Conservation (phyloP, 108 stramenopile genomes). For the Cyclotella distinguenda region DNA sequence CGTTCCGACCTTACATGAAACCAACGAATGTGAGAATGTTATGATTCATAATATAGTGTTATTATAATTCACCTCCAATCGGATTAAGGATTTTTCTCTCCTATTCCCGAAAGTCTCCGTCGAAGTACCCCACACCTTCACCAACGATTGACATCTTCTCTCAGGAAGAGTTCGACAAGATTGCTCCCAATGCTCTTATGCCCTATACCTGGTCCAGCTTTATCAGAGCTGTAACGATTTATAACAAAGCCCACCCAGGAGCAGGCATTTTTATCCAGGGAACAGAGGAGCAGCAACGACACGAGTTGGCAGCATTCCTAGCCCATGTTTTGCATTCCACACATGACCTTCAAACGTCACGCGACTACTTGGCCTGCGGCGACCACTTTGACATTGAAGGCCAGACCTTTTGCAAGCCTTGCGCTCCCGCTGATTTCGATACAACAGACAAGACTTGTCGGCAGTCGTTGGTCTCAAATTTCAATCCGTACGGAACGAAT, state of each 20-base stretch:
- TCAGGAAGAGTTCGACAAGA: not conserved
- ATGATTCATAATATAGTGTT: too few relatives aligned
- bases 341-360: constrained; percentile 7
- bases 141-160: not conserved
- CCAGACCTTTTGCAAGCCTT: not conserved
- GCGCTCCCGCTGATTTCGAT: not conserved
- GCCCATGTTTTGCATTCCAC: constrained; percentile 15
- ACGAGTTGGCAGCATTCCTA: constrained; percentile 19
- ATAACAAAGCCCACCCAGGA: constrained; percentile 7
- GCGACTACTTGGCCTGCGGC: constrained; percentile 1
- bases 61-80: too few relatives aligned
- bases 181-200: constrained; percentile 7
- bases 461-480: not conserved
- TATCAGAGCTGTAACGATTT: constrained; percentile 3
- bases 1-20: too few relatives aligned
- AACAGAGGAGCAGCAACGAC: not conserved
- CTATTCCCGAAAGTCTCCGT: too few relatives aligned
- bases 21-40: too few relatives aligned
- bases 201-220: constrained; percentile 22
- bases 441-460: not conserved
- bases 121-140: too few relatives aligned
- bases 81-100: too few relatives aligned
- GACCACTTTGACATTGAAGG: not conserved
- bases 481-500: not conserved
- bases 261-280: constrained; percentile 13